Base-by-base conservation (phyloP, 108 stramenopile species). In the Nitzschia inconspicua region DNA sequence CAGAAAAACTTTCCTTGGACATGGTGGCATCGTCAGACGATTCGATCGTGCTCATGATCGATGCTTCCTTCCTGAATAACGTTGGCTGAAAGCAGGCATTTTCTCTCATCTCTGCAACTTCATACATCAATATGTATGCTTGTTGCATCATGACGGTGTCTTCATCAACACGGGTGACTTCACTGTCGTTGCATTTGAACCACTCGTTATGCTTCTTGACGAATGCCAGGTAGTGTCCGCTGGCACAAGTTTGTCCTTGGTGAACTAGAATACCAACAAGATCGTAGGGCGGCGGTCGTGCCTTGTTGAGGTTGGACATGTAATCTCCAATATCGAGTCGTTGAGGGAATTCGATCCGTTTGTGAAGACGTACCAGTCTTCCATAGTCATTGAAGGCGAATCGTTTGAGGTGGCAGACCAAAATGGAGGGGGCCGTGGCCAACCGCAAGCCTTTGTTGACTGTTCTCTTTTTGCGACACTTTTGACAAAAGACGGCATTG, bases 201-300 rank as follows among this genome's bases (percentile, higher is more conserved):
- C 91, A 93, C 50, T 83, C 71, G 11, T 72, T 56, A 23, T 78
- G 66, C 35, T 72, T 77, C 52, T 82, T 84, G 22, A 89, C 84
- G 63, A 80, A 93, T 0, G 88, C 79, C 26, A 87, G 58, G 65
- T 93, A 93, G 70, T 93, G 91, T 22, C 91, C 91, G 37, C 75
- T 70, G 42, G 83, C 86, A 63, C 91, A 93, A 1, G 82, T 74
- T 41, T 76, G 58, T 3, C 91, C 91, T 50, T 82, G 73, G 60
- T 93, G 91, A 2, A 89, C 86, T 36, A 93, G 51, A 19, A 89
- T 76, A 5, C 78, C 92, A 29, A 89, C 80, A 24, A 93, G 68
- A 1, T 82, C 73, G 67, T 89, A 93, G 30, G 86, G 79, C 16
- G 84, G 86, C 4, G 86, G 87, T 61, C 76, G 77, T 3, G 82